Base-by-base conservation (phyloP, 208 protist species). In the Trypanosoma platydactyli region DNA sequence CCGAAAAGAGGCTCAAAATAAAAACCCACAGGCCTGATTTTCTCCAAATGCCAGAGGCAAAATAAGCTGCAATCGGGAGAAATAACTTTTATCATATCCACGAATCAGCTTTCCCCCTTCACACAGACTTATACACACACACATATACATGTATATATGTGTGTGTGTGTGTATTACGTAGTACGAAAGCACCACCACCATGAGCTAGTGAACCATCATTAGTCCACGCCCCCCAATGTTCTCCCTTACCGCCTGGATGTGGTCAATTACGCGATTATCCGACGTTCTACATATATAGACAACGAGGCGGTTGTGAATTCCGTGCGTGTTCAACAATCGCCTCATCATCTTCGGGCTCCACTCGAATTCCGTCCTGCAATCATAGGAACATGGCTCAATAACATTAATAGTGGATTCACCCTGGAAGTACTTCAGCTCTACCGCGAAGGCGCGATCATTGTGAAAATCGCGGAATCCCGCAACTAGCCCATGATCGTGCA, bases 311-410 rank as follows among this genome's bases (percentile, higher is more conserved):
- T 94, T 94, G 67, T 94, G 86, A 66, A 95, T 91, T 41, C 88
- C 86, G 56, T 94, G 86, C 20, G 83, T 82, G 73, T 92, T 93
- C 54, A 94, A 59, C 18, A 94, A 63, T 3, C 86, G 83, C 4
- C 91, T 81, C 86, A 96, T 94, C 91, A 96, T 96, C 73, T 94
- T 94, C 5, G 91, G 91, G 46, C 88, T 94, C 91, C 91, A 96
- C 71, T 96, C 91, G 65, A 94, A 94, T 73, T 96, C 84, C 27
- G 83, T 92, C 65, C 89, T 89, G 30, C 86, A 86, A 55, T 94
- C 88, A 71, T 90, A 94, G 40, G 79, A 81, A 68, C 88, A 91
- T 12, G 91, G 86, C 75, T 93, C 88, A 76, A 96, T 92, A 45
- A 93, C 78, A 52, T 90, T 88, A 67, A 96, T 88, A 4, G 88